These are phyloP conservation scores for Trichosporon coremiiforme DNA, from an alignment of 1,284 basidiomycete species.

Conservation along the genomic window DNA sequence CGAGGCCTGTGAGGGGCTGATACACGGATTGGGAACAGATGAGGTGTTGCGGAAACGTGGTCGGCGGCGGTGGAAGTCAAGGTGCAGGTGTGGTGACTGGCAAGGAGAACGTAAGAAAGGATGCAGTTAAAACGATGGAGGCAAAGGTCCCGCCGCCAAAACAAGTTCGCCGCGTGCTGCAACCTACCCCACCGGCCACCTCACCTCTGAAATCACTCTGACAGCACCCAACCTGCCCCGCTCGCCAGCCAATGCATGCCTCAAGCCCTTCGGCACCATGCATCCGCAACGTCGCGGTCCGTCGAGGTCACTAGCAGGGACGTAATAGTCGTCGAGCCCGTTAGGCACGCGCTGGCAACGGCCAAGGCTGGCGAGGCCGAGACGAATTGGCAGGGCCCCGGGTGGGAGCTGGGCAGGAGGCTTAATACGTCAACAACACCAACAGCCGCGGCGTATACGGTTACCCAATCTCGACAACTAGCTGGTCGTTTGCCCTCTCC, in stretches of 20 bases:
- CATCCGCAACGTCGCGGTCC: background rate
- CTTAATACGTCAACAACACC: conserved; percentile 10
- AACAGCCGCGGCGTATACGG: conserved; percentile 8
- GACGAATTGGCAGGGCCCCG: conserved; percentile 1
- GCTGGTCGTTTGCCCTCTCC: conserved; percentile 5
- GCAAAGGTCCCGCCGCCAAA: conserved; percentile 13
- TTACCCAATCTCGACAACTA: background rate
- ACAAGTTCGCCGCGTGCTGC: background rate
- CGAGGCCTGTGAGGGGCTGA: background rate
- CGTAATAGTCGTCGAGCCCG: background rate
- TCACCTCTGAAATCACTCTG: background rate
- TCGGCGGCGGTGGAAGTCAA: background rate
- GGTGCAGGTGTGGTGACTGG: background rate
- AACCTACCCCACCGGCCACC: background rate
- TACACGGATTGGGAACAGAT: background rate
- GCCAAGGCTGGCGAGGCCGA: background rate
- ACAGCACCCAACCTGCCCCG: background rate
- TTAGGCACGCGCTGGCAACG: background rate
- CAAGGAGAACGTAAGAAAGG: background rate
- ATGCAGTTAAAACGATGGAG: background rate
- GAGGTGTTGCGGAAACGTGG: background rate
- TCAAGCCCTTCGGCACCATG: background rate
- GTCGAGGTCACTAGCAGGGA: background rate
- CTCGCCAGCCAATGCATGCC: background rate
- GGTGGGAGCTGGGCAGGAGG: conserved; percentile 2